Percentiles rank a stretch among this genome's conserved stretches.
phyloP scores from a whole-genome alignment of 2,329 filamentous ascomycete species.

The Didymella exigua region DNA sequence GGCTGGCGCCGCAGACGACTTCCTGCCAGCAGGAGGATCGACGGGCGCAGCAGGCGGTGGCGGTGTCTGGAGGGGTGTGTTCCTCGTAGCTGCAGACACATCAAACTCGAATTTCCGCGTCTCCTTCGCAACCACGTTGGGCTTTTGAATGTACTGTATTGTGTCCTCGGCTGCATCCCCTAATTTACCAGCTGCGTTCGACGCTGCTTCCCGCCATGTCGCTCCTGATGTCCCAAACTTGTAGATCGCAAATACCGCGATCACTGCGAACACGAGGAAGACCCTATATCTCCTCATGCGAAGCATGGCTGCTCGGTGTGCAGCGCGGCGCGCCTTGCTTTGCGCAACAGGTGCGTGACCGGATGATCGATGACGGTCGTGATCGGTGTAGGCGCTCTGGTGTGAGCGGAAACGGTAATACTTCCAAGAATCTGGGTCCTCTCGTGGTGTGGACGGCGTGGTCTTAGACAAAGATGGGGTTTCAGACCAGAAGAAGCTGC shows the following conservation, averaged over 20 bases:
- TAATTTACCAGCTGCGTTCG: conserved; percentile 24
- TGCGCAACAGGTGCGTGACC: conserved; percentile 18
- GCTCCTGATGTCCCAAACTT: conserved; percentile 57
- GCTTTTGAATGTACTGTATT: conserved; percentile 28
- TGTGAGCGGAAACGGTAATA: not conserved
- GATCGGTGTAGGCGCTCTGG: not conserved
- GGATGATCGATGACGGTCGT: not conserved
- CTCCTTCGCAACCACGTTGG: conserved; percentile 38
- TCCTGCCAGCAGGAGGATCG: conserved; percentile 19
- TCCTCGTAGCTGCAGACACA: conserved; percentile 38
- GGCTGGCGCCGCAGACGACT: conserved; percentile 19
- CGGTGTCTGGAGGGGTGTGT: conserved; percentile 32
- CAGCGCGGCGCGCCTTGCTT: conserved; percentile 10
- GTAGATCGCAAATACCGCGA: conserved; percentile 61
- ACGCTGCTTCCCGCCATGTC: conserved; percentile 43
- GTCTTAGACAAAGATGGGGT: not conserved
- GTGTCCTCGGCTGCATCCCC: conserved; percentile 25
- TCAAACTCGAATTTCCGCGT: conserved; percentile 41
- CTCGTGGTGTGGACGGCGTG: conserved; percentile 1
- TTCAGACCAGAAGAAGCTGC: conserved; percentile 15
- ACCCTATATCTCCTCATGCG: conserved; percentile 67
- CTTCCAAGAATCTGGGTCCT: not conserved
- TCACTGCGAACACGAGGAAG: conserved; percentile 61
- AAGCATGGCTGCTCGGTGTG: conserved; percentile 52
- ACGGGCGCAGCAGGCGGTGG: conserved; percentile 28